Conservation (phyloP, 2,329 filamentous ascomycete species). For the Penicillium janthinellum region DNA sequence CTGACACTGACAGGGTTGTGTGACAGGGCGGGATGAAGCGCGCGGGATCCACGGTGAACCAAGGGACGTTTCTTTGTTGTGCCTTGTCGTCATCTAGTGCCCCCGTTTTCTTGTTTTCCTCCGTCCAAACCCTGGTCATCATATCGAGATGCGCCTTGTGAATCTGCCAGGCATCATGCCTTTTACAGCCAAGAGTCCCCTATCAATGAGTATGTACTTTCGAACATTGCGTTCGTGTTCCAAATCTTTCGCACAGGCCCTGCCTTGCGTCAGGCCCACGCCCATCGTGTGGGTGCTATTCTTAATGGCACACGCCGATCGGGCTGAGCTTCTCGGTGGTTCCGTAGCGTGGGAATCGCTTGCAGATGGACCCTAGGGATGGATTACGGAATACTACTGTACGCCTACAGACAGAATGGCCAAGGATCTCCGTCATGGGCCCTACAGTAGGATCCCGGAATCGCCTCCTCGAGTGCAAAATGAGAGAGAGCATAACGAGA, state of each 20-base stretch:
- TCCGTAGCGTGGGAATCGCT: conserved; percentile 8
- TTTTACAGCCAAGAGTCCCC: neutral
- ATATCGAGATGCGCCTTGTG: neutral
- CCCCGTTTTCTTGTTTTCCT: neutral
- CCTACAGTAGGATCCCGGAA: neutral
- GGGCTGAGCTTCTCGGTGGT: conserved; percentile 19
- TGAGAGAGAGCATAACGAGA: neutral
- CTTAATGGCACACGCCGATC: conserved; percentile 21
- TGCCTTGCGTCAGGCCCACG: conserved; percentile 20
- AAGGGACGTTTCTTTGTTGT: conserved; percentile 11
- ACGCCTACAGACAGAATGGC: neutral
- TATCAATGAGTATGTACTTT: neutral
- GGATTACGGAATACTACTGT: neutral
- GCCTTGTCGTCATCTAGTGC: neutral
- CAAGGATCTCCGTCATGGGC: neutral
- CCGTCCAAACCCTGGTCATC: conserved; percentile 1
- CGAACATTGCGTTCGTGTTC: conserved; percentile 2
- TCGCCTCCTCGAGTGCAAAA: neutral
- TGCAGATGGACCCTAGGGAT: conserved; percentile 9
- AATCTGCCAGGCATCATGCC: conserved; percentile 10
- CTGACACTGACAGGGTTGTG: neutral
- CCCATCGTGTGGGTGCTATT: conserved; percentile 24
- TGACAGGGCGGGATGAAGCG: conserved; percentile 14
- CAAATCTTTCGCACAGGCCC: conserved; percentile 15
- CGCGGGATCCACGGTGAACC: conserved; percentile 19